Evolutionary conservation across 1,139 yeast genomes (phyloP).

Genomic region (Yamadazyma buinensis): DNA sequence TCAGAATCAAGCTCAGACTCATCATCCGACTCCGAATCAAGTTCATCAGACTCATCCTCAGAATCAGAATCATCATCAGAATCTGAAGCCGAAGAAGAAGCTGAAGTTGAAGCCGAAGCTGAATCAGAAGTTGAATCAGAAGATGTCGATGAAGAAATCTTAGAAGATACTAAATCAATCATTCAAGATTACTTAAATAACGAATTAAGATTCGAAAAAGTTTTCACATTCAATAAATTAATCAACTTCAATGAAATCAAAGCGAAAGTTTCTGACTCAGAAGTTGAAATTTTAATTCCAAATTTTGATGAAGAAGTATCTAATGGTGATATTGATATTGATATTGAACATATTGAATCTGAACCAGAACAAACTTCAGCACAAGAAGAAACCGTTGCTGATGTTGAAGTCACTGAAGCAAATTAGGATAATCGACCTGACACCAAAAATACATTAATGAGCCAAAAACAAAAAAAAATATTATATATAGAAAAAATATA

Average conservation of each 20-base stretch:
- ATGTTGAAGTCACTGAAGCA: too few relatives aligned
- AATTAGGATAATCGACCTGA: too few relatives aligned
- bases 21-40: constrained; percentile 7
- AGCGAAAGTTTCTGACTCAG: constrained; percentile 38
- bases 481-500: constrained; percentile 1
- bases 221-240: constrained; percentile 41
- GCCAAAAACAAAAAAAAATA: not conserved
- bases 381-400: too few relatives aligned
- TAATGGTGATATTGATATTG: constrained; percentile 14
- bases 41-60: constrained; percentile 11
- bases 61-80: constrained; percentile 9
- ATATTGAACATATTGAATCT: constrained; percentile 9
- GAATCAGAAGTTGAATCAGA: constrained; percentile 8
- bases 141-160: constrained; percentile 32
- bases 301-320: constrained; percentile 26
- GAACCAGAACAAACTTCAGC: not conserved
- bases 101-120: constrained; percentile 6
- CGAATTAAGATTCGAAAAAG: constrained; percentile 44
- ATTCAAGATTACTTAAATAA: constrained; percentile 35
- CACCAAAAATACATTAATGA: too few relatives aligned
- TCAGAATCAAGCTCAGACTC: constrained; percentile 10
- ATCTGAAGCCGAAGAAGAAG: constrained; percentile 6
- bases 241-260: constrained; percentile 37
- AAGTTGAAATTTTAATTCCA: constrained; percentile 44
- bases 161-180: constrained; percentile 39